Conservation (phyloP, 2,329 filamentous ascomycete genomes). For the Chaetomiaceae sp. region DNA sequence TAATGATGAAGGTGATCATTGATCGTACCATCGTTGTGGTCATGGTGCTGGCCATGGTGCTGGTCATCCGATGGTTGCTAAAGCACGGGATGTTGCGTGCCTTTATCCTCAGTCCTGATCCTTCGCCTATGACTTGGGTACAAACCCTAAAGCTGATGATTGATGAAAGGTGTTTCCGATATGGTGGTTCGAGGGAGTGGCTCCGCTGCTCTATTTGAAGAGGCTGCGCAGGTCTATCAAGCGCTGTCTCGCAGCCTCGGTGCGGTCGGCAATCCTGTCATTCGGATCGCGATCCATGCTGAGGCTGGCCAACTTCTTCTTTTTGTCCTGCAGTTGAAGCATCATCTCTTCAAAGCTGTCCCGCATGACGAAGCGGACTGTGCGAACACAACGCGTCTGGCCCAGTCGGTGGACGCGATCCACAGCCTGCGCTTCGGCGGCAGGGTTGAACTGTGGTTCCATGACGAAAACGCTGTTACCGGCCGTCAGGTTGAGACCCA, state of each 20-base stretch:
- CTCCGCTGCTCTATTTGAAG: constrained; percentile 35
- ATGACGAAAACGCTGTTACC: constrained; percentile 90
- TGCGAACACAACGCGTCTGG: constrained; percentile 83
- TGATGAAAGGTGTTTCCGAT: background rate
- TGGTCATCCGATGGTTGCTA: background rate
- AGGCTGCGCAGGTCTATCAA: constrained; percentile 53
- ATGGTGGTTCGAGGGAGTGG: background rate
- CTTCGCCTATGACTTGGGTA: background rate
- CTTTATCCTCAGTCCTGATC: background rate
- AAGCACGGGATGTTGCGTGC: background rate
- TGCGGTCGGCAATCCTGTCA: constrained; percentile 37
- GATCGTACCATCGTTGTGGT: background rate
- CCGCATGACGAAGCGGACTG: constrained; percentile 83
- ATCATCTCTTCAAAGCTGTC: constrained; percentile 94
- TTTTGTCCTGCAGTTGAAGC: constrained; percentile 82
- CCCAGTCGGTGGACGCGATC: constrained; percentile 90
- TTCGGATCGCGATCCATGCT: constrained; percentile 68
- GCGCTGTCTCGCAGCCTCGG: constrained; percentile 43
- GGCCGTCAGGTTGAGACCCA: constrained; percentile 84
- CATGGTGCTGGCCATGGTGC: no score
- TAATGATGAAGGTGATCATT: background rate
- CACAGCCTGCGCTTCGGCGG: constrained; percentile 87
- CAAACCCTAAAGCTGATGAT: background rate
- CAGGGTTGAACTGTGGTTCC: constrained; percentile 97
- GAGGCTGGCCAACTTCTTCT: constrained; percentile 82